These are phyloP conservation scores for Apiospora malaysiana DNA, from an alignment of 2,329 filamentous ascomycete genomes.

Conservation along the genomic window DNA sequence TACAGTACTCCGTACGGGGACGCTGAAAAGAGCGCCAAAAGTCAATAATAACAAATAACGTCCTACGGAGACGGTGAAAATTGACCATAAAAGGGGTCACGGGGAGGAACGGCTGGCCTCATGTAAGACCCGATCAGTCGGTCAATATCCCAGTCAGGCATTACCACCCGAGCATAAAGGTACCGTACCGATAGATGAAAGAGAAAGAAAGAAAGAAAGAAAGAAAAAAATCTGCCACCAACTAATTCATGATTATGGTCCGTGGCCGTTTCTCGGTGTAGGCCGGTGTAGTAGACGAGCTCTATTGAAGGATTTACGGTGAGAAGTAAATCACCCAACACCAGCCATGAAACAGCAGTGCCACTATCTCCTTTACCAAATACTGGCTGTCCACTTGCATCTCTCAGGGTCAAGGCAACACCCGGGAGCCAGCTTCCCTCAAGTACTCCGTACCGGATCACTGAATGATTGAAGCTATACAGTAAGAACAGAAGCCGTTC, in stretches of 20 bases:
- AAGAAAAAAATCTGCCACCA: not conserved
- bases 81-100: not conserved
- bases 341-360: conserved; percentile 4
- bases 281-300: not conserved
- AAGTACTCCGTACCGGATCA: no score
- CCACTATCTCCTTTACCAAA: not conserved
- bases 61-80: conserved; percentile 6
- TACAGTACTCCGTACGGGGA: no score
- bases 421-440: not conserved
- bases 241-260: not conserved
- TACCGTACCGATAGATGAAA: not conserved
- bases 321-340: conserved; percentile 8
- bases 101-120: not conserved
- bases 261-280: conserved; percentile 11
- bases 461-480: not conserved
- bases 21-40: not conserved
- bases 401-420: not conserved
- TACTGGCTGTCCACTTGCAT: not conserved
- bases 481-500: not conserved
- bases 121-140: not conserved
- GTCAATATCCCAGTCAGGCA: not conserved
- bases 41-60: not conserved
- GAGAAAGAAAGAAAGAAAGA: no score
- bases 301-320: not conserved
- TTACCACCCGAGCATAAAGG: not conserved